phyloP scores from a whole-genome alignment of 441 rosid genomes.

The Mallotus repandus region DNA sequence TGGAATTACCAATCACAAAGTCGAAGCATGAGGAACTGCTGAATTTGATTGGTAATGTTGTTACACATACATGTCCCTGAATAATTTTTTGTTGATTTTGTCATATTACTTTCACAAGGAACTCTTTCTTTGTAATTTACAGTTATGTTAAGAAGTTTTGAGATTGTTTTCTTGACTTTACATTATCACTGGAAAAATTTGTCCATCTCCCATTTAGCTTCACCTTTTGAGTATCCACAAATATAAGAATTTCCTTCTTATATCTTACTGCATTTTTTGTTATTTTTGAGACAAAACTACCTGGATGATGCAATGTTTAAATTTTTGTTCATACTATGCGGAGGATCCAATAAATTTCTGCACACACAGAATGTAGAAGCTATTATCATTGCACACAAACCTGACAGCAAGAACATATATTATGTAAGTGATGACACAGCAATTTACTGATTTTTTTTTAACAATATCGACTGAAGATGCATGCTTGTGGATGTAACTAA shows the following conservation, averaged over 20 bases:
- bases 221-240: too few relatives aligned
- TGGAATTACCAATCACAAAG: constrained; percentile 57
- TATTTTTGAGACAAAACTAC: neutral
- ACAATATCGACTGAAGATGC: neutral
- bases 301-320: neutral
- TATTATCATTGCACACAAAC: neutral
- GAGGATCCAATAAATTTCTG: neutral
- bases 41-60: constrained; percentile 36
- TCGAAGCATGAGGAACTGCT: constrained; percentile 54
- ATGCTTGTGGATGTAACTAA: neutral
- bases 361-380: neutral
- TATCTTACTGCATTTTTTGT: neutral
- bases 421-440: neutral
- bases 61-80: constrained; percentile 28
- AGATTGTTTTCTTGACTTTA: neutral
- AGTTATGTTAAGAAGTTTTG: neutral
- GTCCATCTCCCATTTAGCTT: neutral
- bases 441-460: too few relatives aligned
- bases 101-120: neutral
- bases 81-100: neutral
- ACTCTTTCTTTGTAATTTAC: neutral
- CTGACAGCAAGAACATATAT: neutral
- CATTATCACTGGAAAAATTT: neutral
- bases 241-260: neutral
- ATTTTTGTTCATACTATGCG: neutral